These are phyloP conservation scores for Hydnum rufescens DNA, from an alignment of 768 basidiomycete species.

Conservation along the genomic window DNA sequence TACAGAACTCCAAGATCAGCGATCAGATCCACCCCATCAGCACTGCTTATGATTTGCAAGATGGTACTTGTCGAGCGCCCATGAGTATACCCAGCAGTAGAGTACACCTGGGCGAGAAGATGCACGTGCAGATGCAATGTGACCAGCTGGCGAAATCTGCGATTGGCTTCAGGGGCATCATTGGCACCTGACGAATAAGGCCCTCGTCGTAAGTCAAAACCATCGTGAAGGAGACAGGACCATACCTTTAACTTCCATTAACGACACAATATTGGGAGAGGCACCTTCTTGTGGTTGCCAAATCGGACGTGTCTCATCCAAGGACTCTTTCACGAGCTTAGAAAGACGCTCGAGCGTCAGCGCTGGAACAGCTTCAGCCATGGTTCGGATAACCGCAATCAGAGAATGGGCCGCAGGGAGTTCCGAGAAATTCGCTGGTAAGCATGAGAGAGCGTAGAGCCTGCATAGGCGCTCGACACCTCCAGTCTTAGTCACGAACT, in stretches of 20 bases:
- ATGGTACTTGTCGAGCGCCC: slow-evolving; percentile 55
- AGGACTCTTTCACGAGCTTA: slow-evolving; percentile 44
- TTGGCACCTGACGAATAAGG: not conserved
- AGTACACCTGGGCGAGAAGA: slow-evolving; percentile 72
- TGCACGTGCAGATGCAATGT: slow-evolving; percentile 62
- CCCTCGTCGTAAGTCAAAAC: no score
- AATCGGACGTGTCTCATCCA: slow-evolving; percentile 48
- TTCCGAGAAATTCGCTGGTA: slow-evolving; percentile 76
- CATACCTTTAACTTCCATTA: no score
- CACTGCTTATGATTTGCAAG: slow-evolving; percentile 52
- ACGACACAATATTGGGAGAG: slow-evolving; percentile 20
- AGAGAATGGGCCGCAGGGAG: slow-evolving; percentile 73
- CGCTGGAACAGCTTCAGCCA: slow-evolving; percentile 68
- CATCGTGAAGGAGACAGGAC: no score
- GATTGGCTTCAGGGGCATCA: slow-evolving; percentile 29
- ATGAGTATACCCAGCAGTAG: slow-evolving; percentile 63
- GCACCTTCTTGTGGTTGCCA: slow-evolving; percentile 36
- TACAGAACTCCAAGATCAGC: slow-evolving; percentile 60
- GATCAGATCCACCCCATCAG: slow-evolving; percentile 42
- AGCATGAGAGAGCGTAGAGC: slow-evolving; percentile 63
- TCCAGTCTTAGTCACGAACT: slow-evolving; percentile 61
- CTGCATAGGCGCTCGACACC: slow-evolving; percentile 55
- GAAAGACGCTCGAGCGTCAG: slow-evolving; percentile 55
- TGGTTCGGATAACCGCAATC: slow-evolving; percentile 71
- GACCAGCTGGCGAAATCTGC: slow-evolving; percentile 50